These are phyloP conservation scores for Mortierella sp. DNA, from an alignment of 371 early-diverging fungal genomes.

Conservation along the genomic window DNA sequence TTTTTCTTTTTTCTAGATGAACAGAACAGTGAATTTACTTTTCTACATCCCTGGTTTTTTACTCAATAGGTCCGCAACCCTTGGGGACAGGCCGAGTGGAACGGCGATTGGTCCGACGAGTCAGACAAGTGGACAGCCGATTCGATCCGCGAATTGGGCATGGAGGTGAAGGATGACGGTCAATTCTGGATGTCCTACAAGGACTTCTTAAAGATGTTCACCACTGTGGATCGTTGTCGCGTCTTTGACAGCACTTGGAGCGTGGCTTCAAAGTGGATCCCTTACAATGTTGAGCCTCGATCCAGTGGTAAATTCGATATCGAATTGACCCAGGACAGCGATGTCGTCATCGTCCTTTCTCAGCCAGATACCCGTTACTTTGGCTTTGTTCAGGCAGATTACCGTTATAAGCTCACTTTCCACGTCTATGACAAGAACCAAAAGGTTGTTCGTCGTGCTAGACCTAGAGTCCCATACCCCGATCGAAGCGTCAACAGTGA, in stretches of 20 bases:
- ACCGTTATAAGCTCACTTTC: constrained; percentile 12
- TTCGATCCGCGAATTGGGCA: constrained; percentile 18
- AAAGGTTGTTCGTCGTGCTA: constrained; percentile 9
- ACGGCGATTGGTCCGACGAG: constrained; percentile 43
- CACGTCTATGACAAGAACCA: constrained; percentile 6
- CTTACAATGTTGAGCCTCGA: constrained; percentile 20
- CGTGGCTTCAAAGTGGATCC: constrained; percentile 19
- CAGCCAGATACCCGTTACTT: constrained; percentile 24
- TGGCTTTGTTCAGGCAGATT: constrained; percentile 4
- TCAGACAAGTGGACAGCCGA: constrained; percentile 44
- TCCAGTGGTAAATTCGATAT: constrained; percentile 20
- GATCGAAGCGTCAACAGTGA: constrained; percentile 19
- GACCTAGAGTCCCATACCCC: background rate
- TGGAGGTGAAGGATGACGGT: constrained; percentile 36
- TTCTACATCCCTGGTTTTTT: background rate
- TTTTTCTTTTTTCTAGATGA: background rate
- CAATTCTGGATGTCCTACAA: constrained; percentile 53
- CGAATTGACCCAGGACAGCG: background rate
- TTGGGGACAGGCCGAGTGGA: constrained; percentile 48
- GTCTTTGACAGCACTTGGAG: constrained; percentile 28
- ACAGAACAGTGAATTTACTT: background rate
- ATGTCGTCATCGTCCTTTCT: constrained; percentile 13
- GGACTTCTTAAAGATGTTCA: constrained; percentile 42
- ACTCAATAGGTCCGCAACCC: constrained; percentile 42
- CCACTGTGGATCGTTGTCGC: constrained; percentile 16